These are phyloP conservation scores for Zymoseptoria passerinii DNA, from an alignment of 2,329 filamentous ascomycete species.

Conservation along the genomic window DNA sequence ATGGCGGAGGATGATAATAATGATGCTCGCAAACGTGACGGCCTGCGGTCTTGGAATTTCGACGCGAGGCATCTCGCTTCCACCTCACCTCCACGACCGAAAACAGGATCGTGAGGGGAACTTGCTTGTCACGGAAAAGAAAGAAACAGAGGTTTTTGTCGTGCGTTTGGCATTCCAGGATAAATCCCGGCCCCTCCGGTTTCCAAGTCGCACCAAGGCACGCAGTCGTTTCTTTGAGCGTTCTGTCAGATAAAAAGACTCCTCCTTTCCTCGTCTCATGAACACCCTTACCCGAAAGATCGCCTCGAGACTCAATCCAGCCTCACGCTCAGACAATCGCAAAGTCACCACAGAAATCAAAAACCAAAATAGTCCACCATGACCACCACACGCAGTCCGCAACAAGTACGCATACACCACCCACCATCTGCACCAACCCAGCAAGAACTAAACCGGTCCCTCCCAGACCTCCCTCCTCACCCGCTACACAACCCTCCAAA, in stretches of 20 bases:
- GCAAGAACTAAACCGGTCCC: background rate
- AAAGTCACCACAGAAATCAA: no score
- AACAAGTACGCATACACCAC: background rate
- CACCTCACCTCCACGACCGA: no score
- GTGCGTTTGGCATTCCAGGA: background rate
- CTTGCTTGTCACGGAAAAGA: background rate
- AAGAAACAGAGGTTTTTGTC: background rate
- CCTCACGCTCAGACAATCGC: no score
- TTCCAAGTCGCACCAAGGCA: background rate
- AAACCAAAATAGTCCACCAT: no score
- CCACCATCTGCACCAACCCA: background rate
- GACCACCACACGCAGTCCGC: no score
- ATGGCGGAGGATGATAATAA: background rate
- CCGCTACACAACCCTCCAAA: conserved; percentile 12
- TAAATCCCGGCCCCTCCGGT: background rate
- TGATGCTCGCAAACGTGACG: background rate
- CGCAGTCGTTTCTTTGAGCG: background rate
- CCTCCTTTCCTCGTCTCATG: no score
- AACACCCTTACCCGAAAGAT: no score
- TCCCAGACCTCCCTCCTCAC: conserved; percentile 11
- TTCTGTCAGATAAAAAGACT: background rate
- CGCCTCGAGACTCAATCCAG: no score
- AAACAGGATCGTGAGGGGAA: background rate
- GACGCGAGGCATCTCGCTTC: background rate
- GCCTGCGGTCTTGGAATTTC: background rate